Percentiles rank a stretch among this genome's conserved stretches.
Evolutionary conservation across 2,329 filamentous ascomycete species (phyloP).

Genomic region (Aspergillus intermedius): DNA sequence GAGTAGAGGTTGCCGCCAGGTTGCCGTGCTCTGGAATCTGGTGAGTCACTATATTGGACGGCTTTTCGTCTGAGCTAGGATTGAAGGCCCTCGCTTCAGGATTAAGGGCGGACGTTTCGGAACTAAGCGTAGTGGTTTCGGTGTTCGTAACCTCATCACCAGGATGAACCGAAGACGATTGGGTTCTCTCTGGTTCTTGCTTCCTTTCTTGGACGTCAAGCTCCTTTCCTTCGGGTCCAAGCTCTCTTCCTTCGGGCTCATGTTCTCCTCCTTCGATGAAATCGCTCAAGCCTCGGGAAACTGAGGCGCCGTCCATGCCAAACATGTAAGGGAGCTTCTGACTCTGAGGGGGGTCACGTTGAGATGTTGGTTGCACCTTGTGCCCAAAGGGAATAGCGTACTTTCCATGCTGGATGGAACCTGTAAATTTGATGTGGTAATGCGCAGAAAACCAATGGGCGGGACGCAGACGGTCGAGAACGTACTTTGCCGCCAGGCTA

Average conservation of each 20-base stretch:
- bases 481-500: conserved; percentile 68
- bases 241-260: not conserved
- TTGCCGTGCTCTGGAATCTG: not conserved
- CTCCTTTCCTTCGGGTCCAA: no score
- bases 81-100: not conserved
- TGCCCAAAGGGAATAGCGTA: conserved; percentile 8
- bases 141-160: not conserved
- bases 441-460: conserved; percentile 91
- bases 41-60: not conserved
- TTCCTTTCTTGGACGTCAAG: conserved; percentile 4
- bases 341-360: not conserved
- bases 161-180: not conserved
- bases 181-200: not conserved
- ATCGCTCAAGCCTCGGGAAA: conserved; percentile 3
- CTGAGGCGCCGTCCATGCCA: conserved; percentile 15
- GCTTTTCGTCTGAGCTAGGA: not conserved
- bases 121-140: no score
- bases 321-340: conserved; percentile 6
- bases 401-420: conserved; percentile 48
- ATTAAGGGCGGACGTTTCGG: no score
- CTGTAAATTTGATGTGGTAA: conserved; percentile 80
- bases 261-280: conserved; percentile 8
- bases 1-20: not conserved
- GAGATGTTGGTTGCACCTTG: not conserved
- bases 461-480: conserved; percentile 75